These are phyloP conservation scores for Heterobasidion occidentale DNA, from an alignment of 1,284 basidiomycete species.

Conservation along the genomic window DNA sequence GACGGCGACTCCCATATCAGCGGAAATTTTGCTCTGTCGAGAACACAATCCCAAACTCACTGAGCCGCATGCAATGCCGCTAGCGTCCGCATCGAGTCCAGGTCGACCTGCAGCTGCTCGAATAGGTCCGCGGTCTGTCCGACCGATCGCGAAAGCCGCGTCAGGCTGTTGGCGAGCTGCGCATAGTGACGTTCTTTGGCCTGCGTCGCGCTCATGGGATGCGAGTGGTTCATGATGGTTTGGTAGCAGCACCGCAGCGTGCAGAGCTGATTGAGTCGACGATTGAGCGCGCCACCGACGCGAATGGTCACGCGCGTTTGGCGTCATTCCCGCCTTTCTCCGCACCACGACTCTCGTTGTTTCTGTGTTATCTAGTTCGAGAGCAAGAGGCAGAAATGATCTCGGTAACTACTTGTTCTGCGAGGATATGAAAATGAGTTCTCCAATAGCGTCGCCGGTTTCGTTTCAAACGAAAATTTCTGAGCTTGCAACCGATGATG, in stretches of 20 bases:
- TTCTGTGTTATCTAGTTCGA: too few relatives aligned
- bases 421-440: too few relatives aligned
- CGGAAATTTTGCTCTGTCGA: not conserved
- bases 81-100: conserved; percentile 65
- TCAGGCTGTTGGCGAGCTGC: conserved; percentile 55
- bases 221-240: conserved; percentile 2
- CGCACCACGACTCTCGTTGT: not conserved
- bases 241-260: not conserved
- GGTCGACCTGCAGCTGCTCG: conserved; percentile 60
- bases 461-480: too few relatives aligned
- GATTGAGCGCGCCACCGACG: not conserved
- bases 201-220: conserved; percentile 53
- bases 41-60: conserved; percentile 28
- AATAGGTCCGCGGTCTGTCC: conserved; percentile 63
- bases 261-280: not conserved
- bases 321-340: not conserved
- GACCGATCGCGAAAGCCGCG: conserved; percentile 52
- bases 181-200: conserved; percentile 67
- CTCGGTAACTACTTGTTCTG: too few relatives aligned
- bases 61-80: conserved; percentile 67
- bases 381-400: too few relatives aligned
- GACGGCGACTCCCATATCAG: not conserved
- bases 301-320: not conserved
- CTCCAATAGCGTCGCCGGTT: too few relatives aligned
- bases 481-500: too few relatives aligned